Base-by-base conservation (phyloP, 306 rosid species). In the Hippophae rhamnoides region DNA sequence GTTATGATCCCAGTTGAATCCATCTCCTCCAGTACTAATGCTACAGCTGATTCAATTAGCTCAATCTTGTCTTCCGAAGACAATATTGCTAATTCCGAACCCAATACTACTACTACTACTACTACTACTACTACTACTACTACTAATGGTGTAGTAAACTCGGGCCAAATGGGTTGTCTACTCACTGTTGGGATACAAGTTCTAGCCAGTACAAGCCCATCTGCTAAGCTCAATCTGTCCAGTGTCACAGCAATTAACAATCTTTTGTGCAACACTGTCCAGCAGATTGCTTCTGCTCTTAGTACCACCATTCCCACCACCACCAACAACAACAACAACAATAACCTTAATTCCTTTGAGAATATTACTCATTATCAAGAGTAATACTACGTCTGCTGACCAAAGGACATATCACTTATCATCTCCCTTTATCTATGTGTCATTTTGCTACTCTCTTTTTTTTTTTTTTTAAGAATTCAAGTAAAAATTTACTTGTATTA, bases 141-240 rank as follows among this genome's bases (percentile, higher is more conserved):
- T 10, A 54, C 83, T 3, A 77, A 31, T 31, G 38, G 5, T 31
- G 38, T 31, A 31, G 38, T 31, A 31, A 31, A 31, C 38, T 31
- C 38, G 38, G 38, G 38, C 38, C 38, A 2, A 31, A 31, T 31
- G 38, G 38, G 95, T 50, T 87, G 93, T 56, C 84, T 92, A 45
- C 86, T 92, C 42, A 92, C 87, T 0, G 83, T 81, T 56, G 96
- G 96, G 9, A 69, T 87, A 12, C 98, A 92, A 60, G 81, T 92
- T 41, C 79, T 87, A 1, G 95, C 94, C 12, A 87, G 95, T 81
- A 72, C 95, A 13, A 71, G 75, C 58, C 96, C 96, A 8, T 78
- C 93, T 0, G 85, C 93, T 0, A 92, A 87, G 59, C 87, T 85
- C 68, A 85, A 76, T 79, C 89, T 87, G 11, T 78, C 95, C 8